Evolutionary conservation across 345 rosid genomes (phyloP).

Genomic region (Populus davidiana): DNA sequence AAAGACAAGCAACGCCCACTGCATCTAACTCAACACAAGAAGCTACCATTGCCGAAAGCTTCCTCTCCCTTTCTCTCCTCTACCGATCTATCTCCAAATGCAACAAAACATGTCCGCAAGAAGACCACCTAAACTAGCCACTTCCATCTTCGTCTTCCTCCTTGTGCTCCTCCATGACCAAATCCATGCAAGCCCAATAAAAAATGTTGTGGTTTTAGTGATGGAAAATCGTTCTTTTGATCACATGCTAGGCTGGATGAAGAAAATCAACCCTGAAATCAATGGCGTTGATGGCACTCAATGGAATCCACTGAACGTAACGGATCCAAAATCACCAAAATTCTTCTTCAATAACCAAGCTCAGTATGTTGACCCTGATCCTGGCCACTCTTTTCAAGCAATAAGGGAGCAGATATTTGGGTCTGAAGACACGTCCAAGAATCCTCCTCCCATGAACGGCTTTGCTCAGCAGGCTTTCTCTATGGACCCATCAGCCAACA

Average conservation of each 20-base stretch:
- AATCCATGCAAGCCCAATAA: conserved; percentile 45
- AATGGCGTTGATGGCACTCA: conserved; percentile 75
- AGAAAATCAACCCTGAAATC: conserved; percentile 77
- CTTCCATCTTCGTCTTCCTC: conserved; percentile 6
- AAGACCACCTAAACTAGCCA: not conserved
- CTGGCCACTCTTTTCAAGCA: conserved; percentile 94
- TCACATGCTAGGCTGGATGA: conserved; percentile 99
- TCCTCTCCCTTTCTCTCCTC: not conserved
- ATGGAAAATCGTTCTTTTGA: conserved; percentile 97
- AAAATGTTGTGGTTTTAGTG: conserved; percentile 68
- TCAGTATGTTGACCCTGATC: conserved; percentile 86
- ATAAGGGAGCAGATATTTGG: conserved; percentile 87
- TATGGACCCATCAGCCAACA: conserved; percentile 47
- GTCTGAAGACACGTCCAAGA: conserved; percentile 49
- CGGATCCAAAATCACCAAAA: conserved; percentile 48
- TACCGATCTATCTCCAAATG: not conserved
- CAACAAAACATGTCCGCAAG: conserved; percentile 10
- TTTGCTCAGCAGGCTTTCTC: conserved; percentile 79
- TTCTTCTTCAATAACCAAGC: conserved; percentile 49
- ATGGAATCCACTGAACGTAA: conserved; percentile 43
- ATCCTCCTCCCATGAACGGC: conserved; percentile 83
- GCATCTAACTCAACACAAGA: no score
- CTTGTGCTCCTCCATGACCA: conserved; percentile 8
- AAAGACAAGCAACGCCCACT: not conserved
- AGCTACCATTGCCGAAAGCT: not conserved